These are phyloP conservation scores for Volvox reticuliferus DNA, from an alignment of 139 green algal genomes.

Conservation along the genomic window DNA sequence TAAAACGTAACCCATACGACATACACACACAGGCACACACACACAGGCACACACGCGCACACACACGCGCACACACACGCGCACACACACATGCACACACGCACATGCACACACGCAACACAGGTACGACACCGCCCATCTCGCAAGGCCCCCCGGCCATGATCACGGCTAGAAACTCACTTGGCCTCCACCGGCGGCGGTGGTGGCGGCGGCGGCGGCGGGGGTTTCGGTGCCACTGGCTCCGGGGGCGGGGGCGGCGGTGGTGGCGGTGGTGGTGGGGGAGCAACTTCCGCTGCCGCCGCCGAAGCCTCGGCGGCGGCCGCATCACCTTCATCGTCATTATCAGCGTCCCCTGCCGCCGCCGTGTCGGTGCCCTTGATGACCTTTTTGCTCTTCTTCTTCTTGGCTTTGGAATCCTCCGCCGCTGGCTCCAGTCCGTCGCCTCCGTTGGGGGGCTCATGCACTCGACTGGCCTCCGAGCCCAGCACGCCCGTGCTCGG, in stretches of 20 bases:
- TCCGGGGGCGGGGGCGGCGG: not conserved
- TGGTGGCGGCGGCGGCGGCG: not conserved
- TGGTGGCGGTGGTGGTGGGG: not conserved
- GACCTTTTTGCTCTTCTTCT: slow-evolving; percentile 20
- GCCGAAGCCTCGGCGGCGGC: not conserved
- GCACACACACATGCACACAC: no score
- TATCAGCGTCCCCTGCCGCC: not conserved
- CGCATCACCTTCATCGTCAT: not conserved
- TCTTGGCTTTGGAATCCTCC: not conserved
- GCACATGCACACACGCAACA: no score
- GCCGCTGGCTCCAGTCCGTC: not conserved
- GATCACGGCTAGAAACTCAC: not conserved
- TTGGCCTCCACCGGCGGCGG: not conserved
- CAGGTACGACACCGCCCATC: no score
- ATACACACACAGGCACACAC: no score
- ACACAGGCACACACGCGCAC: no score
- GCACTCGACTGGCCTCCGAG: not conserved
- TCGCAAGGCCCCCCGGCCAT: no score
- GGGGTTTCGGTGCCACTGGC: not conserved
- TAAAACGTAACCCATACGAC: no score
- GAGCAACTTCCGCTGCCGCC: not conserved
- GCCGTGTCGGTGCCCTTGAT: not conserved
- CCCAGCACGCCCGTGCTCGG: not conserved
- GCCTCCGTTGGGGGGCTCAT: not conserved
- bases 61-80: no score